phyloP scores from a whole-genome alignment of 2,329 filamentous ascomycete genomes.

The Claviceps arundinis region DNA sequence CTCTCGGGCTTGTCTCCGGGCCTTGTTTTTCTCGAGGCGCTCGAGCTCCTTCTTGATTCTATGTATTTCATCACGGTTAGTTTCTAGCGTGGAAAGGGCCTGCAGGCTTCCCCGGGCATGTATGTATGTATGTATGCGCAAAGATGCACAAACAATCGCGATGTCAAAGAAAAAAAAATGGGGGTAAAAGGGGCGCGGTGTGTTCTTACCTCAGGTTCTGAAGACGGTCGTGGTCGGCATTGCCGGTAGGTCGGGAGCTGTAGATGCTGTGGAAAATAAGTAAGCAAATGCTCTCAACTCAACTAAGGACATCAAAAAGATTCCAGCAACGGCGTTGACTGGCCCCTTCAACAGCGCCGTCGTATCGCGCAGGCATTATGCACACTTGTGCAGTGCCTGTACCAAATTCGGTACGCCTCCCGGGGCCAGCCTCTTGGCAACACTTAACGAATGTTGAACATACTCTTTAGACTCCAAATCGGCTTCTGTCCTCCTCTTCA shows the following conservation, averaged over 20 bases:
- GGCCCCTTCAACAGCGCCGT: constrained; percentile 1
- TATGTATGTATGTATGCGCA: no score
- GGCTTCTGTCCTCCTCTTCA: constrained; percentile 59
- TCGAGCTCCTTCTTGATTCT: constrained; percentile 52
- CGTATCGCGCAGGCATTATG: constrained; percentile 7
- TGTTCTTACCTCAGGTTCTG: constrained; percentile 24
- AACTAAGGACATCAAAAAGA: constrained; percentile 17
- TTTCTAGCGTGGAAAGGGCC: no score
- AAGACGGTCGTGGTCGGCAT: constrained; percentile 38
- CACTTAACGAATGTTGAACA: constrained; percentile 20
- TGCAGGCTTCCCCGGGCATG: no score
- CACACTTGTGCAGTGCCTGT: constrained; percentile 11
- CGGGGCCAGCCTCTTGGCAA: constrained; percentile 4
- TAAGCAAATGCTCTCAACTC: constrained; percentile 25
- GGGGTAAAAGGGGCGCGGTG: no score
- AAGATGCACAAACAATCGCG: no score
- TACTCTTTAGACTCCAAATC: constrained; percentile 64
- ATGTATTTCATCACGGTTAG: neutral
- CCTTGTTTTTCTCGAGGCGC: constrained; percentile 81
- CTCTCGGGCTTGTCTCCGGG: constrained; percentile 78
- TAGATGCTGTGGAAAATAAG: constrained; percentile 33
- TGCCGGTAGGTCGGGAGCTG: constrained; percentile 33
- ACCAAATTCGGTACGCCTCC: constrained; percentile 10
- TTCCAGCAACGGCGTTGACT: constrained; percentile 17
- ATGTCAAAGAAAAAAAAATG: neutral